Evolutionary conservation across 345 rosid genomes (phyloP).

Genomic region (Gossypium herbaceum): DNA sequence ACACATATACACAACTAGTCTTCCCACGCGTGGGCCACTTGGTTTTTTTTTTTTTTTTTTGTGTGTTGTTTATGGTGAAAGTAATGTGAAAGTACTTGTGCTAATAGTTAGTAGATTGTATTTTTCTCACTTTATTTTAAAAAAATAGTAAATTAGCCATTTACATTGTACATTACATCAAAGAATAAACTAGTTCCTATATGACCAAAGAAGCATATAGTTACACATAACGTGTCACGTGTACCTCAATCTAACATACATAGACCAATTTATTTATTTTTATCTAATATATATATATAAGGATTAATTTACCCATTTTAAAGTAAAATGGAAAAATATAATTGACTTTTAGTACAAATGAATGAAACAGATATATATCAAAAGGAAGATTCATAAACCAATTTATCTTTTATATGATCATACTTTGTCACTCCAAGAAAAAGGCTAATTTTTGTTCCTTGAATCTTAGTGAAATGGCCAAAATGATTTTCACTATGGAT

Average conservation of each 20-base stretch:
- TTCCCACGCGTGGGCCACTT: conserved; percentile 58
- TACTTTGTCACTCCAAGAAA: conserved; percentile 7
- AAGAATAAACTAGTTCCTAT: no score
- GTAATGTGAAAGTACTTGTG: rapidly evolving
- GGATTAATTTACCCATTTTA: no score
- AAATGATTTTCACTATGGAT: neutral
- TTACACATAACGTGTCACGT: no score
- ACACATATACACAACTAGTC: conserved; percentile 32
- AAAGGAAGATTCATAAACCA: neutral
- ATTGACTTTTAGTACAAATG: no score
- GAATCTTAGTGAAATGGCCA: conserved; percentile 19
- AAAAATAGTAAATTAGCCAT: no score
- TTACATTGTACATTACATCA: no score
- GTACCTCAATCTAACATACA: no score
- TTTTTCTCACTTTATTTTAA: no score
- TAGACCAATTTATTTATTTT: no score
- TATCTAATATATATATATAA: no score
- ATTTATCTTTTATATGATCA: neutral
- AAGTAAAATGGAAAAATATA: rapidly evolving
- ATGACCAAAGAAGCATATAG: no score
- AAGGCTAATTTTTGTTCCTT: neutral
- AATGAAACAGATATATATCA: neutral
- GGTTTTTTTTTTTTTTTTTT: neutral
- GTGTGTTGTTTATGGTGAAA: neutral
- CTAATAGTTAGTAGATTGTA: rapidly evolving